A percentile compares a stretch with the other conserved stretches of the same genome.
phyloP scores from a whole-genome alignment of 345 rosid genomes.

The Alliaria petiolata region DNA sequence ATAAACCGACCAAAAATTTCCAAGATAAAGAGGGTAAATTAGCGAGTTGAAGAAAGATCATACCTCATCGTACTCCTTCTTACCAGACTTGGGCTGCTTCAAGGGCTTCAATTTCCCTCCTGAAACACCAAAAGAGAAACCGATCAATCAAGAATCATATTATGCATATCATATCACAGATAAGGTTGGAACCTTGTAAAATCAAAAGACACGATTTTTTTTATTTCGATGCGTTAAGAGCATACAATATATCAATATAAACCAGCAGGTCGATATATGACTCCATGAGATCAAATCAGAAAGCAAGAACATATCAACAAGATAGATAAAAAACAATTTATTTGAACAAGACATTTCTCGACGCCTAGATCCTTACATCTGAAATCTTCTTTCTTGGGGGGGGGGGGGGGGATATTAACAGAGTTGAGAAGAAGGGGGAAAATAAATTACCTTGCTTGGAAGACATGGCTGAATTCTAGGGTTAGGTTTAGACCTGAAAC shows the following conservation, averaged over 20 bases:
- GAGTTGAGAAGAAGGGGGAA: neutral
- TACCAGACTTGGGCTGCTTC: conserved; percentile 64
- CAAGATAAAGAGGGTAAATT: neutral
- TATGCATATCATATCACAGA: neutral
- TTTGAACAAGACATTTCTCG: neutral
- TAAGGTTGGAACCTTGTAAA: neutral
- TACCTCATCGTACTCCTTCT: conserved; percentile 86
- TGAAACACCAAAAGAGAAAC: conserved; percentile 9
- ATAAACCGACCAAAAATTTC: neutral
- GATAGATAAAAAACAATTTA: too few species aligned
- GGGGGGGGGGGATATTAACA: neutral
- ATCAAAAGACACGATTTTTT: neutral
- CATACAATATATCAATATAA: neutral
- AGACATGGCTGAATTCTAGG: conserved; percentile 39
- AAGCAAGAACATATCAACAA: neutral
- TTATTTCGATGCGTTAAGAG: neutral
- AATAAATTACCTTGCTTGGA: conserved; percentile 53
- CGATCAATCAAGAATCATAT: neutral
- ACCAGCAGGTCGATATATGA: neutral
- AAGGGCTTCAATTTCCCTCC: conserved; percentile 87
- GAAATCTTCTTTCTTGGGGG: neutral
- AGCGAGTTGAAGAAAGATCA: neutral
- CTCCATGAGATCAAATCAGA: neutral
- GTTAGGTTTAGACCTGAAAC: conserved; percentile 33
- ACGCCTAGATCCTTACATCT: neutral